Percentiles rank a stretch among this genome's conserved stretches.
Evolutionary conservation across 192 early-diverging fungal species (phyloP).

Genomic region (Geranomyces michiganensis): DNA sequence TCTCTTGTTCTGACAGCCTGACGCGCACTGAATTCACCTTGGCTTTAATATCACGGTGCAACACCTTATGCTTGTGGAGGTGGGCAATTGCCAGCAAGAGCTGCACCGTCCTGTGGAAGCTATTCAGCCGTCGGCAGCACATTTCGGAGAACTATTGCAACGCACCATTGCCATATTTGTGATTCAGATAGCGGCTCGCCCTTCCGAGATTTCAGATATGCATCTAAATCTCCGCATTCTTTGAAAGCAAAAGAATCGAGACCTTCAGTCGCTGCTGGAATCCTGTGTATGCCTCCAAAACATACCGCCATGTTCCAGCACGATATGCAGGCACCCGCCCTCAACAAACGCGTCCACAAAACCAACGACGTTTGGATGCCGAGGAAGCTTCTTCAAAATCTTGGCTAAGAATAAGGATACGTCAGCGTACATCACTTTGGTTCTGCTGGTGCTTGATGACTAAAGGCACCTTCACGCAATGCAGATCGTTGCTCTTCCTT

Average conservation of each 20-base stretch:
- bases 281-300: no score
- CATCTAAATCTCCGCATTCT: constrained; percentile 22
- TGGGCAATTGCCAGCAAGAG: constrained; percentile 15
- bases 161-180: constrained; percentile 24
- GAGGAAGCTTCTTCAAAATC: constrained; percentile 14
- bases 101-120: constrained; percentile 8
- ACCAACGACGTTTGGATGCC: constrained; percentile 16
- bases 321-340: constrained; percentile 7
- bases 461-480: constrained; percentile 17
- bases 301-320: constrained; percentile 11
- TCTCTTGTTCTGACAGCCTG: background rate
- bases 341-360: constrained; percentile 14
- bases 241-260: background rate
- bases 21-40: constrained; percentile 12
- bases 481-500: constrained; percentile 1
- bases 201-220: background rate
- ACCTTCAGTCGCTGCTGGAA: no score
- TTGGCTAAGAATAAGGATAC: no score
- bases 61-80: constrained; percentile 13
- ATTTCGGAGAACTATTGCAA: background rate
- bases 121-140: background rate
- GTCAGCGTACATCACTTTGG: no score
- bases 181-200: constrained; percentile 6
- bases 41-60: constrained; percentile 27
- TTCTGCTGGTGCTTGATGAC: no score